Base-by-base conservation (phyloP, 768 basidiomycete species). In the Mycena alexandri region DNA sequence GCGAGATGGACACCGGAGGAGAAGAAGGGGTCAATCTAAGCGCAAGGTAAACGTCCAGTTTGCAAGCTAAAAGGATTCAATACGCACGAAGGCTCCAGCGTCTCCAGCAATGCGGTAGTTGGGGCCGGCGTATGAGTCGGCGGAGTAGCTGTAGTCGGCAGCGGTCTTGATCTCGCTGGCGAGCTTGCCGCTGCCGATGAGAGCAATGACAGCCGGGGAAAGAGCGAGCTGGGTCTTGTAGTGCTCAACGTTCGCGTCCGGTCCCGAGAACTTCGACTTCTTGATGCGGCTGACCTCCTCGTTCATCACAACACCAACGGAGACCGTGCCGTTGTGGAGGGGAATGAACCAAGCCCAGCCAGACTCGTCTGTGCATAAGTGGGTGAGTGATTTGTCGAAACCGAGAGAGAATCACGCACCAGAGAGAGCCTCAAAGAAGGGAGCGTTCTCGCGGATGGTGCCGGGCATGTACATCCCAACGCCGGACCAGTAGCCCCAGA, bases 11-110 rank as follows among this genome's bases (percentile, higher is more conserved):
- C 79, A 0, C 82, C 82, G 47, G 85, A 86, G 6, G 88, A 89
- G 77, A 89, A 89, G 77, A 89, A 85, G 1, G 88, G 88, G 68
- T 89, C 88, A 63, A 89, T 89, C 57, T 58, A 21, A 7, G 9
- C 4, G 11, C 38, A 44, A 12, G n/a, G 33, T 34, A 5, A 58
- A 13, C 2, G 17, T 3, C 10, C 44, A 17, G 43, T 21, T 11
- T 38, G 5, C 19, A 13, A 19, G 71, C 88, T 87, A 4, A 86
- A 13, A 17, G 29, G 86, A 84, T 34, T 13, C n/a, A n/a, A 22
- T 8, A 47, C 57, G 44, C 57, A 58, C 57, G 16, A 60, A 60
- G 22, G 58, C 58, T 43, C 38, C 38, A 52, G 43, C 78, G 53
- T 80, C 79, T 17, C 79, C 79, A 17, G 76, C 73, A 38, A 80